phyloP scores from a whole-genome alignment of 2,329 filamentous ascomycete species.

The Beauveria caledonica region DNA sequence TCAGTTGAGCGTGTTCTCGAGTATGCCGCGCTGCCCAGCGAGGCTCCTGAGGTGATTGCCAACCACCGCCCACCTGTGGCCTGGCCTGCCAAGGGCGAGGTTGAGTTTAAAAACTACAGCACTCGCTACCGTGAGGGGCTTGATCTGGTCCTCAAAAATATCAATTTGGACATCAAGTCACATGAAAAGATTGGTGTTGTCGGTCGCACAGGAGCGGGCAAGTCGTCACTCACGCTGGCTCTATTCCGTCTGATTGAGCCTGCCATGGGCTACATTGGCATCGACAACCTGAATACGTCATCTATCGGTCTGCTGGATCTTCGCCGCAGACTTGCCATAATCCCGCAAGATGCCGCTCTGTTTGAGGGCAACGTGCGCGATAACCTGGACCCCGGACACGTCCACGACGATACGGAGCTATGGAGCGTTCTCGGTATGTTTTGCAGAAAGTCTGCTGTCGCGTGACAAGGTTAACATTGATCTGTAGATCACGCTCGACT shows the following conservation, averaged over 20 bases:
- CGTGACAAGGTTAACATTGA: conserved; percentile 12
- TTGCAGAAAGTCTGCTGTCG: background rate
- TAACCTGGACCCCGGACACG: conserved; percentile 89
- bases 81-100: conserved; percentile 84
- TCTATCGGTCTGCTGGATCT: conserved; percentile 85
- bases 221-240: conserved; percentile 85
- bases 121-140: conserved; percentile 85
- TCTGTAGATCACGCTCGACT: conserved; percentile 77
- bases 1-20: conserved; percentile 96
- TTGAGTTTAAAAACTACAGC: conserved; percentile 90
- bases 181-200: conserved; percentile 98
- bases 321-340: conserved; percentile 84
- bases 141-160: conserved; percentile 86
- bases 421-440: conserved; percentile 87
- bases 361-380: conserved; percentile 91
- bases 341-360: conserved; percentile 92
- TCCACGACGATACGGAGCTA: conserved; percentile 92
- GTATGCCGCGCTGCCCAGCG: conserved; percentile 83
- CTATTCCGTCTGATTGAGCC: conserved; percentile 95
- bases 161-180: conserved; percentile 86
- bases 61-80: conserved; percentile 78
- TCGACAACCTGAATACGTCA: conserved; percentile 84
- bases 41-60: conserved; percentile 89
- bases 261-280: conserved; percentile 71
- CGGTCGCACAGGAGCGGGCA: conserved; percentile 89